These are phyloP conservation scores for Didymella glomerata DNA, from an alignment of 2,329 filamentous ascomycete genomes.

Conservation along the genomic window DNA sequence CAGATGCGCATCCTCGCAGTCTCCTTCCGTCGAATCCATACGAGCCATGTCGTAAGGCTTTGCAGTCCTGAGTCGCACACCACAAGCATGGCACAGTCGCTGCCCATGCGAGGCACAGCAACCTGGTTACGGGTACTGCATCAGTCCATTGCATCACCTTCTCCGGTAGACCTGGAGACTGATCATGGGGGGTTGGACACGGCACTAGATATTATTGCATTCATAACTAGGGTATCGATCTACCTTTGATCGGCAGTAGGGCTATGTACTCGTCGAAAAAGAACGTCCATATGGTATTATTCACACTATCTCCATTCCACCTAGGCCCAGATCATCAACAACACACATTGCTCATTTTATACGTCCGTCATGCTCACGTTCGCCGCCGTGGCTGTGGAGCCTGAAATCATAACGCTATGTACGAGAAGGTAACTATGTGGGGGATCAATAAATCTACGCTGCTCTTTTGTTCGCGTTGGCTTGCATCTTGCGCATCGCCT, in stretches of 20 bases:
- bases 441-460: conserved; percentile 24
- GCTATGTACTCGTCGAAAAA: conserved; percentile 1
- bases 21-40: conserved; percentile 6
- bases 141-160: neutral
- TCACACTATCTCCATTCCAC: neutral
- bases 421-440: conserved; percentile 7
- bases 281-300: neutral
- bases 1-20: conserved; percentile 6
- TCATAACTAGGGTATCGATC: conserved; percentile 7
- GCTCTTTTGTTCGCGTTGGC: conserved; percentile 58
- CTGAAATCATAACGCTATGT: conserved; percentile 11
- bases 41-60: neutral
- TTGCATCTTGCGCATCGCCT: conserved; percentile 84
- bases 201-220: conserved; percentile 11
- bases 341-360: neutral
- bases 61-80: neutral
- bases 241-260: conserved; percentile 2
- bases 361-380: neutral
- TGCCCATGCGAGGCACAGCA: neutral
- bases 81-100: neutral
- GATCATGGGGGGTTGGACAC: neutral
- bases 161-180: neutral
- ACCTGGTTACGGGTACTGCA: neutral
- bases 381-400: neutral
- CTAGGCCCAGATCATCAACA: neutral